Evolutionary conservation across 352 stramenopile genomes (phyloP), one percentile per base, ranked within the genome.

Genomic region (Phytopythium cucurbitacearum): DNA sequence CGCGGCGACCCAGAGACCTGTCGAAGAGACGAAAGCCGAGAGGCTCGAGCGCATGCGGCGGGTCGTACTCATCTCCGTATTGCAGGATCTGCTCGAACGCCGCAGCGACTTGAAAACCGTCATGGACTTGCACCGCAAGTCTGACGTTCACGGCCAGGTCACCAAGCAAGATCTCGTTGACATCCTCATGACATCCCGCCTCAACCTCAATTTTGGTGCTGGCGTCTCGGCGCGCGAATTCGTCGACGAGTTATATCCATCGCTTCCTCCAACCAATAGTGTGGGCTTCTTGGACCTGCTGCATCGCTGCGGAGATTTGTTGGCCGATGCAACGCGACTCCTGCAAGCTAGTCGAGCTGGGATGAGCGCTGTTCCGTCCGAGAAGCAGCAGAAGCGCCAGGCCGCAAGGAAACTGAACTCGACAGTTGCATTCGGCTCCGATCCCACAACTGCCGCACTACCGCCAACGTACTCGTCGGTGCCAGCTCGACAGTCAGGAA

Each of bases 71-170:
- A 69, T 91, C 32, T 62, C 66, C 3, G 73, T 90, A 12, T 59
- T 91, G 5, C 74, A 91, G 32, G 80, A 89, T 59, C 53, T 91
- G 21, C 64, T 91, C 0, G 81, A 91, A 44, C 72, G 74, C 33
- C 81, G 81, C 7, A 69, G 74, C 15, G 79, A 89, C 15, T 62
- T 91, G 13, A 91, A 91, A 56, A 87, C 65, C 37, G 76, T 80
- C 4, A 68, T 91, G 33, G 80, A 89, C 41, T 54, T 90, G 32
- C 73, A 89, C 41, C 76, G 70, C 4, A 59, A 72, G 28, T 64
- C 76, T 7, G 76, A 87, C 54, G 65, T 72, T 44, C 75, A 84
- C 12, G 76, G 80, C 10, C 75, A 87, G 48, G 76, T 91, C 5
- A 76, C 59, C 16, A 80, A 71, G 48, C 37, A 70, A 7, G 78